phyloP scores from a whole-genome alignment of 441 rosid species.

The Populus hybrid region DNA sequence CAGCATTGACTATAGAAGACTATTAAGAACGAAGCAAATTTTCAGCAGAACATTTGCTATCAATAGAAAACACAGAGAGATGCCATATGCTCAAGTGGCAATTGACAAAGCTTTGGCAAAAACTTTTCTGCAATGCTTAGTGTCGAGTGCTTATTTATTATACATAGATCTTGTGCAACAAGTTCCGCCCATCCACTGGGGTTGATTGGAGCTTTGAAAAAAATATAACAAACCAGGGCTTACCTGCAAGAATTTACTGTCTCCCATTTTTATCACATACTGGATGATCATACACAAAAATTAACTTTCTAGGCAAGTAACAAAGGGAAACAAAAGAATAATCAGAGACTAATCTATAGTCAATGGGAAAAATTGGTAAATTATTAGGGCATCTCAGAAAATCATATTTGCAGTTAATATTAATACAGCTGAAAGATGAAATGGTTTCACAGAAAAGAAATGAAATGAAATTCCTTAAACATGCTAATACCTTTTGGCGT shows the following conservation, averaged over 20 bases:
- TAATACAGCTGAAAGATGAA: conserved; percentile 1
- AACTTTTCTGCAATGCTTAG: background rate
- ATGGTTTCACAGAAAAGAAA: background rate
- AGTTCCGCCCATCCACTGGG: background rate
- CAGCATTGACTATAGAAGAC: background rate
- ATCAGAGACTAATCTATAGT: background rate
- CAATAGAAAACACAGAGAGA: background rate
- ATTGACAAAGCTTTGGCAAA: background rate
- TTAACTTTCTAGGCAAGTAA: background rate
- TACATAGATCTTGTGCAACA: background rate
- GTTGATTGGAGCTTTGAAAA: background rate
- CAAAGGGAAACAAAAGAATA: background rate
- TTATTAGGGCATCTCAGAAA: background rate
- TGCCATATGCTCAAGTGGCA: background rate
- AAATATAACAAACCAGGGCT: background rate
- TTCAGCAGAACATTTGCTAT: background rate
- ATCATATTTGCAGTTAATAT: background rate
- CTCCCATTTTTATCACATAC: background rate
- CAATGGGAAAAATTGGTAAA: background rate
- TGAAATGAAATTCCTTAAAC: background rate
- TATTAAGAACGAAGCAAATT: background rate
- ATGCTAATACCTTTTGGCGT: conserved; percentile 52
- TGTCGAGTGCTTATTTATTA: too few species aligned
- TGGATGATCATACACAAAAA: background rate
- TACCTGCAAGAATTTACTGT: background rate